Evolutionary conservation across 768 basidiomycete species (phyloP).

Genomic region (Amyloporia xantha): DNA sequence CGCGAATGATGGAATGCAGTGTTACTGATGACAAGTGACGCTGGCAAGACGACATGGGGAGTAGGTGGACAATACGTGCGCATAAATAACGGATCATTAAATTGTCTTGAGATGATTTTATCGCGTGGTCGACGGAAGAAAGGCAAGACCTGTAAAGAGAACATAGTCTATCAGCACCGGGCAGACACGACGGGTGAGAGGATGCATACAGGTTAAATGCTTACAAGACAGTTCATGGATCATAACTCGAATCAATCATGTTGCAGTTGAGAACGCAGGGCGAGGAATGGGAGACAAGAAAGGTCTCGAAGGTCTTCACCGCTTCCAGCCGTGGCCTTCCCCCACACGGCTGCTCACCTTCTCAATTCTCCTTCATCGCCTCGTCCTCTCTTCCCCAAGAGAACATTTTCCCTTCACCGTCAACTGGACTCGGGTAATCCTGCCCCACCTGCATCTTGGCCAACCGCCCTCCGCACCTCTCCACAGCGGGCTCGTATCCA

Average conservation of each 20-base stretch:
- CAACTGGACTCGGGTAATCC: slow-evolving; percentile 21
- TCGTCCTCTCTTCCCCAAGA: slow-evolving; percentile 1
- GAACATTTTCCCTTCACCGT: slow-evolving; percentile 5
- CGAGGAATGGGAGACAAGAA: background rate
- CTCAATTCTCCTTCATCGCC: slow-evolving; percentile 5
- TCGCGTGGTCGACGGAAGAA: no score
- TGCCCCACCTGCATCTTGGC: slow-evolving; percentile 10
- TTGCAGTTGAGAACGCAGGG: background rate
- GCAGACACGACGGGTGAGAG: background rate
- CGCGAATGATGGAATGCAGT: no score
- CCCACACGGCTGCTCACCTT: background rate
- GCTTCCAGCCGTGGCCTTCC: no score
- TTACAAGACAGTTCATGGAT: background rate
- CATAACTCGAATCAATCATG: background rate
- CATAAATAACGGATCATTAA: background rate
- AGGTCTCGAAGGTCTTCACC: no score
- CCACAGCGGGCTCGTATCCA: slow-evolving; percentile 4
- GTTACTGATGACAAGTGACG: no score
- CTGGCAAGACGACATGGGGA: background rate
- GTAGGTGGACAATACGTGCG: background rate
- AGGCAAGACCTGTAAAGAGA: background rate
- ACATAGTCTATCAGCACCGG: background rate
- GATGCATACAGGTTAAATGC: background rate
- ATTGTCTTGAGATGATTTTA: no score
- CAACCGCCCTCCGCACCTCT: background rate